Evolutionary conservation across 2,329 filamentous ascomycete genomes (phyloP).

Genomic region (Ophiostoma australiae): DNA sequence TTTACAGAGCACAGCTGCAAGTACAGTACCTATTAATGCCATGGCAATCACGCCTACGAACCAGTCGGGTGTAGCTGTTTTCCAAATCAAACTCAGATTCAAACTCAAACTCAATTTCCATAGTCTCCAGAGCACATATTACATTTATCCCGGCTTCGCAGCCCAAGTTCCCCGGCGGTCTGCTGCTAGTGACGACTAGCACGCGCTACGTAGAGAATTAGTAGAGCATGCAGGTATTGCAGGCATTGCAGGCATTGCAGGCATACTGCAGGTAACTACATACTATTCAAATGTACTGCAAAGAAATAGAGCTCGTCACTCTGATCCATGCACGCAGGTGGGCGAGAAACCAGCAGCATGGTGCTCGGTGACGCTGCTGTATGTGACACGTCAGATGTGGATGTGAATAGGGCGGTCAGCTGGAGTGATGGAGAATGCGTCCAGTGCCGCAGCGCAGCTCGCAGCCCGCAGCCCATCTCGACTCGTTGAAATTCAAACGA

Average conservation of each 20-base stretch:
- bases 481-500: neutral
- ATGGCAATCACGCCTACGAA: neutral
- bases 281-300: too few relatives aligned
- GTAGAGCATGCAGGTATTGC: too few relatives aligned
- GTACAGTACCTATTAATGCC: too few relatives aligned
- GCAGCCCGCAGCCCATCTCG: too few relatives aligned
- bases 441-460: too few relatives aligned
- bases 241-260: too few relatives aligned
- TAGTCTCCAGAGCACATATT: neutral
- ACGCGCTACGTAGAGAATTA: neutral
- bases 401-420: neutral
- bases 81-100: too few relatives aligned
- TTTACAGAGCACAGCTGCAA: too few relatives aligned
- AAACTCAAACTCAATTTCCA: too few relatives aligned
- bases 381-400: constrained; percentile 21
- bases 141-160: neutral
- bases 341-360: constrained; percentile 20
- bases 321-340: constrained; percentile 5
- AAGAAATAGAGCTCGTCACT: too few relatives aligned
- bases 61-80: too few relatives aligned
- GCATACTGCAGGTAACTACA: too few relatives aligned
- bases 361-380: constrained; percentile 18
- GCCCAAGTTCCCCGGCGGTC: constrained; percentile 3
- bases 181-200: constrained; percentile 12
- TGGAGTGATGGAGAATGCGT: neutral